phyloP scores from a whole-genome alignment of 768 basidiomycete species.

The Russula virescens region DNA sequence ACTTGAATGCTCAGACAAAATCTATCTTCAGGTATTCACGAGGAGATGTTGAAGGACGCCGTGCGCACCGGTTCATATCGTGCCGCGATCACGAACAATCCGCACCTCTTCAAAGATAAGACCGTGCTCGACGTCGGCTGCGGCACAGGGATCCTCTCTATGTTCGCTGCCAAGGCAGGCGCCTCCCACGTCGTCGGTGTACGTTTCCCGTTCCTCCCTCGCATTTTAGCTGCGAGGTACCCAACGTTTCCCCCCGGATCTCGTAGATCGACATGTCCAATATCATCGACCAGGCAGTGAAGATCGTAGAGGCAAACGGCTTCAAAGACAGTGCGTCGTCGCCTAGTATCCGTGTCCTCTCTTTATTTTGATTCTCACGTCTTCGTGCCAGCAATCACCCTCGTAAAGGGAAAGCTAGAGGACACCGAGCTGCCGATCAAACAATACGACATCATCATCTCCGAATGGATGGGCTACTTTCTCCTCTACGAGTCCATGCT shows the following conservation, averaged over 20 bases:
- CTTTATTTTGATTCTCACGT: not conserved
- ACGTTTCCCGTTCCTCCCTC: constrained; percentile 29
- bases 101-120: constrained; percentile 94
- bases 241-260: not conserved
- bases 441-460: constrained; percentile 97
- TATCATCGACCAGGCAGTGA: constrained; percentile 98
- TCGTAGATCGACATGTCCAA: constrained; percentile 98
- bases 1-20: not conserved
- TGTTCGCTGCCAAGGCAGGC: constrained; percentile 97
- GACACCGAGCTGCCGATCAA: constrained; percentile 83
- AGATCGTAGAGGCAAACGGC: constrained; percentile 94
- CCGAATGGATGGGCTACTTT: constrained; percentile 99
- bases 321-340: constrained; percentile 81
- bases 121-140: constrained; percentile 97
- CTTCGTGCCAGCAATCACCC: constrained; percentile 67
- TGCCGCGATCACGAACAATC: constrained; percentile 89
- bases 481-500: constrained; percentile 99
- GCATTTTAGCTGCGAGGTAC: not conserved
- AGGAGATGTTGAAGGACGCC: constrained; percentile 98
- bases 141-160: constrained; percentile 95
- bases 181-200: constrained; percentile 92
- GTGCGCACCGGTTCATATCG: constrained; percentile 96
- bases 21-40: constrained; percentile 73
- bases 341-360: not conserved
- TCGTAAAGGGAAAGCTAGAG: constrained; percentile 97